Evolutionary conservation across 73 alveolate species (phyloP).

Genomic region (Symbiodinium pilosum): DNA sequence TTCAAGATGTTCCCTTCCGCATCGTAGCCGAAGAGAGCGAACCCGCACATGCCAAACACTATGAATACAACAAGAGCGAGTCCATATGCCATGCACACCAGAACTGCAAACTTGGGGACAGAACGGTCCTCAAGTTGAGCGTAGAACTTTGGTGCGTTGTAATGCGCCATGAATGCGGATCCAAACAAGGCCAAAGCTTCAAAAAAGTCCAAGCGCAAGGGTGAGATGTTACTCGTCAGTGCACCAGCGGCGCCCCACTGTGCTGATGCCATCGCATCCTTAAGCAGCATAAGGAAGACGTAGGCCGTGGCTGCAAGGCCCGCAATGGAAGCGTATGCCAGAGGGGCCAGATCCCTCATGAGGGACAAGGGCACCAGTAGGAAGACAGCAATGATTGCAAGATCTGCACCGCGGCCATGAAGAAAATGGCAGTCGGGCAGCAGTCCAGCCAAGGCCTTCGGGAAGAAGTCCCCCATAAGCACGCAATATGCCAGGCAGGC

Average conservation of each 20-base stretch:
- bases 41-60: neutral
- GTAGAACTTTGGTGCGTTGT: no score
- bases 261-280: neutral
- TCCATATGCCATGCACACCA: neutral
- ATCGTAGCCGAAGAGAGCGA: neutral
- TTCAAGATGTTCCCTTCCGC: neutral
- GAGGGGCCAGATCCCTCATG: neutral
- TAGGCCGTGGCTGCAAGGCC: constrained; percentile 1
- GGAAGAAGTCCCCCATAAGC: neutral
- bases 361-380: neutral
- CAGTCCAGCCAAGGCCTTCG: neutral
- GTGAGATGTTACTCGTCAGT: neutral
- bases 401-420: neutral
- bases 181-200: neutral
- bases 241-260: neutral
- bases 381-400: neutral
- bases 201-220: neutral
- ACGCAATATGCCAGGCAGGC: neutral
- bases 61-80: neutral
- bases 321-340: neutral
- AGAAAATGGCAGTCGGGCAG: neutral
- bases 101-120: neutral
- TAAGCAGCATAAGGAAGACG: neutral
- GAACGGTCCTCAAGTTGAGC: neutral
- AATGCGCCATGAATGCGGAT: neutral